Conservation (phyloP, 2,329 filamentous ascomycete species). For the Aspergillus quadricinctus region DNA sequence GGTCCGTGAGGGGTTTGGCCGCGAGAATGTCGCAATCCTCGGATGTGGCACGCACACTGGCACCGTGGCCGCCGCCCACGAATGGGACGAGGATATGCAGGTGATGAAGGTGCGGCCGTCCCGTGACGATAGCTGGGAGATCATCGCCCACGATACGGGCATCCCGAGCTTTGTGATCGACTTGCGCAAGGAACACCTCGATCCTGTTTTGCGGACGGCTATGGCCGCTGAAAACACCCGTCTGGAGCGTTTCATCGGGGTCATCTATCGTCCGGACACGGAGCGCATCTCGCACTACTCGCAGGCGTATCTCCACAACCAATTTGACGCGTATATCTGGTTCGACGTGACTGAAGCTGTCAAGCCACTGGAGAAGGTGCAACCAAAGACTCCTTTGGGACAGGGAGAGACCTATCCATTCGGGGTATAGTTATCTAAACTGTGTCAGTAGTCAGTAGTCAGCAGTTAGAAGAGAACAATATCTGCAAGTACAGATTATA, state of each 20-base stretch:
- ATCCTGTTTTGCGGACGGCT: slow-evolving; percentile 32
- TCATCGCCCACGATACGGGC: slow-evolving; percentile 45
- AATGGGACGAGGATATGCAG: slow-evolving; percentile 50
- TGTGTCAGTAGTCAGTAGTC: too few relatives aligned
- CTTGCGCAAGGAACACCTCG: slow-evolving; percentile 35
- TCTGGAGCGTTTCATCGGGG: slow-evolving; percentile 52
- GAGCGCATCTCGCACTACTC: slow-evolving; percentile 50
- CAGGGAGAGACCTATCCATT: slow-evolving; percentile 51
- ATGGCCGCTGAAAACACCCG: slow-evolving; percentile 32
- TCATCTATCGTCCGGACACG: slow-evolving; percentile 49
- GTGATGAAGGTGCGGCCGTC: slow-evolving; percentile 48
- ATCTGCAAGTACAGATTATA: not conserved
- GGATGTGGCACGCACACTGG: slow-evolving; percentile 50
- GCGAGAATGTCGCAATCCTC: slow-evolving; percentile 39
- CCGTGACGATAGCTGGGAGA: slow-evolving; percentile 47
- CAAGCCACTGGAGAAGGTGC: slow-evolving; percentile 42
- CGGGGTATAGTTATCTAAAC: slow-evolving; percentile 33
- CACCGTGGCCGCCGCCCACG: slow-evolving; percentile 49
- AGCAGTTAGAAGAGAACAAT: not conserved
- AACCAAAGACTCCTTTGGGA: slow-evolving; percentile 41
- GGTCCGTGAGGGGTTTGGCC: slow-evolving; percentile 44
- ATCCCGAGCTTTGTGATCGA: slow-evolving; percentile 46
- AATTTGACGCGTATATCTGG: slow-evolving; percentile 50
- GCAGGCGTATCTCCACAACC: slow-evolving; percentile 41
- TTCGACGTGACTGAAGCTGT: slow-evolving; percentile 47